phyloP scores from a whole-genome alignment of 164 flowering plant species.

The Macadamia tetraphylla region DNA sequence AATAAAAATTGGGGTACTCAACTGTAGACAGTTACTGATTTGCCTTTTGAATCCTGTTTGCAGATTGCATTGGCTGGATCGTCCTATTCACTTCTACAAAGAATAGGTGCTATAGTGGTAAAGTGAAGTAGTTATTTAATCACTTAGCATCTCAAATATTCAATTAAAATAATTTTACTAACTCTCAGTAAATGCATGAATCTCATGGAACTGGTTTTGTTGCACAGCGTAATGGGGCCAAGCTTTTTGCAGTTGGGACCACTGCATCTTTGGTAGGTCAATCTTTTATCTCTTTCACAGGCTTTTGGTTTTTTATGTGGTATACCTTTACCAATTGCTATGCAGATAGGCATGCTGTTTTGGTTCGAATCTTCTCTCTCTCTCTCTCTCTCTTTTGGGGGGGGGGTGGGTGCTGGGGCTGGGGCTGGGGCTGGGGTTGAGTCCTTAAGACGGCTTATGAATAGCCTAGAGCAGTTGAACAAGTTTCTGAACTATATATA shows the following conservation, averaged over 20 bases:
- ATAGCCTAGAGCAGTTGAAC: too few relatives aligned
- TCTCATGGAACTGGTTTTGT: slow-evolving; percentile 4
- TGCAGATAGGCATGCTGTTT: too few relatives aligned
- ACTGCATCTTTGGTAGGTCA: slow-evolving; percentile 75
- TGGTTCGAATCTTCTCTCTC: too few relatives aligned
- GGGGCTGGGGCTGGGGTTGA: too few relatives aligned
- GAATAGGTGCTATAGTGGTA: slow-evolving; percentile 88
- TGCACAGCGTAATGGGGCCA: slow-evolving; percentile 85
- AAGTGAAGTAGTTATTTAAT: slow-evolving; percentile 2
- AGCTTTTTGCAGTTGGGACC: slow-evolving; percentile 95
- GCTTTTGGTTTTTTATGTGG: not conserved
- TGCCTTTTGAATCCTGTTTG: slow-evolving; percentile 12
- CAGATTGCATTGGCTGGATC: slow-evolving; percentile 88
- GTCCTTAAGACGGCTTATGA: too few relatives aligned
- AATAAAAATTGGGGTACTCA: too few relatives aligned
- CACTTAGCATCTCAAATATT: not conserved
- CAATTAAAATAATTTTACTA: not conserved
- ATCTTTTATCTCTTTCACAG: not conserved
- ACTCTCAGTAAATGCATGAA: not conserved
- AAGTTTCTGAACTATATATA: too few relatives aligned
- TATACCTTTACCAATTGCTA: not conserved
- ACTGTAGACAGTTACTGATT: slow-evolving; percentile 1
- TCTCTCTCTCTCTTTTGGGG: too few relatives aligned
- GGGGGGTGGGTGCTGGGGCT: too few relatives aligned
- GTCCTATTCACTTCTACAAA: slow-evolving; percentile 72